Evolutionary conservation across 2,329 filamentous ascomycete species (phyloP), one percentile per base, ranked within the genome.

Genomic region (Diaporthe capsici): DNA sequence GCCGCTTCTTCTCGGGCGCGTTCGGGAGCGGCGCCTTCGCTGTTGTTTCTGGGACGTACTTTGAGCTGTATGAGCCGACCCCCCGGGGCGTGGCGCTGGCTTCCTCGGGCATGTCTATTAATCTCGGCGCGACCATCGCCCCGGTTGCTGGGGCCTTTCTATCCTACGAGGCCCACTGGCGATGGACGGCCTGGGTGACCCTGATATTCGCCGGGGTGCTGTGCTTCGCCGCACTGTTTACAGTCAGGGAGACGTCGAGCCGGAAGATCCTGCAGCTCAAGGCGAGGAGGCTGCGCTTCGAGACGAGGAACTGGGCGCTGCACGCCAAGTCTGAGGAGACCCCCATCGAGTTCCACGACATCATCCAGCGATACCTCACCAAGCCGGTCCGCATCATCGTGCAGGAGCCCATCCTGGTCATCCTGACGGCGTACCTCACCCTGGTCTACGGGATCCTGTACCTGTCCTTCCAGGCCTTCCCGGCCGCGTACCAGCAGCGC

Each of bases 111-210:
- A 61, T 73, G 71, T 60, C 57, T 25, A 79, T 79, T 47, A 78
- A 77, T 60, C 72, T 79, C 15, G 75, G 76, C 6, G 74, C 77
- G 4, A 77, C 79, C 8, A 90, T 91, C 63, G 90, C 89, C 4
- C 89, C 90, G 0, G 91, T 91, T 75, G 84, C 82, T 12, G 86
- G 77, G 28, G 74, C 72, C 15, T 73, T 51, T n/a, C 44, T 73
- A 0, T 51, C 71, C 1, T 73, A 73, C n/a, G 44, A 65, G n/a
- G 71, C 53, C 28, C 51, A 70, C 22, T 91, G 90, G 89, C 83
- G 89, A 25, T 91, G 89, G 88, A 91, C 88, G 0, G 86, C 85
- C 13, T 92, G 89, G 84, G 84, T 91, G 34, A 90, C 88, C 0
- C 79, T 88, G 61, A 90, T 91, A 68, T 84, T 88, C 79, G 82